phyloP scores from a whole-genome alignment of 2,329 filamentous ascomycete species.

The Fusarium bactridioides region DNA sequence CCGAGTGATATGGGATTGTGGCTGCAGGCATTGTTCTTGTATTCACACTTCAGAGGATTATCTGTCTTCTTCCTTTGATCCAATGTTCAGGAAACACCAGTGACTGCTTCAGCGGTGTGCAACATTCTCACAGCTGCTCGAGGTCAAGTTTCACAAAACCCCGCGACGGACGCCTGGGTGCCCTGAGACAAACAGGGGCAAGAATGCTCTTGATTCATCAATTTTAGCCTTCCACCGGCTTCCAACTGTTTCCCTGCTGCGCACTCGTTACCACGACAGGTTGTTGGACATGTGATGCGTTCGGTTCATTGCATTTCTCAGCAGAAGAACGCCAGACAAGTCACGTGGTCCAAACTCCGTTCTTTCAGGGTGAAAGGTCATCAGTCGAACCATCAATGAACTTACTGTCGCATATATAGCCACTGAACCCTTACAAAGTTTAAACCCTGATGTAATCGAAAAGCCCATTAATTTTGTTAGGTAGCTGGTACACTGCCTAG shows the following conservation, averaged over 20 bases:
- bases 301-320: too few species aligned
- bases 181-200: neutral
- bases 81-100: rapidly evolving
- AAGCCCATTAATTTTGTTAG: too few species aligned
- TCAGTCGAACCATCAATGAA: too few species aligned
- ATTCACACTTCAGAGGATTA: rapidly evolving
- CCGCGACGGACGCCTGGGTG: rapidly evolving
- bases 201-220: rapidly evolving
- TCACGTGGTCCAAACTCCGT: rapidly evolving
- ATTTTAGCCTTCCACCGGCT: neutral
- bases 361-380: too few species aligned
- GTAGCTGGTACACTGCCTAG: too few species aligned
- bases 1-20: neutral
- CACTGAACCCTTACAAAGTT: neutral
- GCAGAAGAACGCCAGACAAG: rapidly evolving
- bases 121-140: neutral
- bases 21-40: neutral
- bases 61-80: rapidly evolving
- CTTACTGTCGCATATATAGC: neutral
- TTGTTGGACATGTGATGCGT: neutral
- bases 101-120: neutral
- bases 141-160: neutral
- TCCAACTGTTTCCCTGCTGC: neutral
- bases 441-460: neutral
- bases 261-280: rapidly evolving